A percentile compares a stretch with the other conserved stretches of the same genome.
phyloP scores from a whole-genome alignment of 306 rosid genomes.

The Cucurbita moschata region DNA sequence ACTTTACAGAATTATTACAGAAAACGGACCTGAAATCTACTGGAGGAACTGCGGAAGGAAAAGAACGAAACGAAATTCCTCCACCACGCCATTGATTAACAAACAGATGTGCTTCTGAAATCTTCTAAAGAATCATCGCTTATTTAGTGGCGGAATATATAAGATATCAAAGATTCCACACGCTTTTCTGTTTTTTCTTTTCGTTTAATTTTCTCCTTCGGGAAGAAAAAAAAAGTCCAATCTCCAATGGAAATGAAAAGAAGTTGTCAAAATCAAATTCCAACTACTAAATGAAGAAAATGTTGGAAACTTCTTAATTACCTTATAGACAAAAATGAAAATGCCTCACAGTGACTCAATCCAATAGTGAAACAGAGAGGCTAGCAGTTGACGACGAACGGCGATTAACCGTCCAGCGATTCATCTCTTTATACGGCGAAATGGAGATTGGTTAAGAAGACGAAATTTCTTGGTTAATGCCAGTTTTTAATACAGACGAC shows the following conservation, averaged over 20 bases:
- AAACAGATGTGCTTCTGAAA: background rate
- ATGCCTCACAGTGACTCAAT: too few species aligned
- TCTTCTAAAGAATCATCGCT: background rate
- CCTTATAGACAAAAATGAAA: too few species aligned
- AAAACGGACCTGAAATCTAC: slow-evolving; percentile 20
- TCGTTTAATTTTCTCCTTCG: background rate
- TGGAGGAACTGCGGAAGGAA: slow-evolving; percentile 8
- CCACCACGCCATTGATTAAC: slow-evolving; percentile 23
- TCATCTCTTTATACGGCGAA: too few species aligned
- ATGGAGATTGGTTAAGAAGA: too few species aligned
- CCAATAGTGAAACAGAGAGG: background rate
- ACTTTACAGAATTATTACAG: background rate
- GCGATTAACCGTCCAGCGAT: background rate
- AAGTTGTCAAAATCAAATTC: background rate
- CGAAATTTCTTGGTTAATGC: background rate
- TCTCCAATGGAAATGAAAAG: background rate
- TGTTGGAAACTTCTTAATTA: background rate
- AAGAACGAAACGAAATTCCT: slow-evolving; percentile 3
- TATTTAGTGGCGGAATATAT: background rate
- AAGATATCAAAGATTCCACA: background rate
- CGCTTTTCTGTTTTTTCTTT: background rate
- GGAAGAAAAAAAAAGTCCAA: background rate
- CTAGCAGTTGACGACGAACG: background rate
- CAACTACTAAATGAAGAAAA: background rate
- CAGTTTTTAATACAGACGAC: background rate